These are phyloP conservation scores for Penicillium sp. DNA, from an alignment of 2,329 filamentous ascomycete species.

Conservation along the genomic window DNA sequence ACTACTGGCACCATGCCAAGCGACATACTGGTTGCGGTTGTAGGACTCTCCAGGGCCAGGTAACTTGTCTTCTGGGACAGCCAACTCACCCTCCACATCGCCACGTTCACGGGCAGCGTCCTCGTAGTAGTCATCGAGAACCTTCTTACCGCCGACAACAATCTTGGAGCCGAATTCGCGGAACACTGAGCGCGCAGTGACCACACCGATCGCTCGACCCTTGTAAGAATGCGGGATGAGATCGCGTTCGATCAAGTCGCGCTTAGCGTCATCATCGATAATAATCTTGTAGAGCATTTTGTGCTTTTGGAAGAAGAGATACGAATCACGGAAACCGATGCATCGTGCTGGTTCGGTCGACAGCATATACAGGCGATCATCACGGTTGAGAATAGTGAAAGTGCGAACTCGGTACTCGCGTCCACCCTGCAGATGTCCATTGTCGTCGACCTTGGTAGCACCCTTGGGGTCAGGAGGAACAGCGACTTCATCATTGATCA, in stretches of 20 bases:
- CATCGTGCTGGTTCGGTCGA: constrained; percentile 96
- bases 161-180: constrained; percentile 94
- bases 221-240: constrained; percentile 99
- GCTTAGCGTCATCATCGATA: constrained; percentile 94
- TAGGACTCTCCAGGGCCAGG: constrained; percentile 79
- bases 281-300: constrained; percentile 97
- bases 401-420: constrained; percentile 94
- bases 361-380: constrained; percentile 90
- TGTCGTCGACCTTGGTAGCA: constrained; percentile 89
- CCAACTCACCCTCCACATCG: constrained; percentile 81
- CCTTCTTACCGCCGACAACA: constrained; percentile 81
- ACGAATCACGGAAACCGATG: constrained; percentile 95
- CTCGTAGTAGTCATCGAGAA: constrained; percentile 88
- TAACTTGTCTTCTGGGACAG: constrained; percentile 82
- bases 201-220: constrained; percentile 92
- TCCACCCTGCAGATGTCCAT: constrained; percentile 76
- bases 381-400: constrained; percentile 83
- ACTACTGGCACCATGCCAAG: constrained; percentile 94
- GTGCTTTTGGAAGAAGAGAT: constrained; percentile 98
- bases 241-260: constrained; percentile 89
- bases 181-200: constrained; percentile 94
- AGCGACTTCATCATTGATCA: constrained; percentile 87
- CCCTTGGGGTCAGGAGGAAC: constrained; percentile 84
- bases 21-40: constrained; percentile 98
- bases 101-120: constrained; percentile 72